Base-by-base conservation (phyloP, 257 asterid genomes). In the Craterostigma plantagineum region DNA sequence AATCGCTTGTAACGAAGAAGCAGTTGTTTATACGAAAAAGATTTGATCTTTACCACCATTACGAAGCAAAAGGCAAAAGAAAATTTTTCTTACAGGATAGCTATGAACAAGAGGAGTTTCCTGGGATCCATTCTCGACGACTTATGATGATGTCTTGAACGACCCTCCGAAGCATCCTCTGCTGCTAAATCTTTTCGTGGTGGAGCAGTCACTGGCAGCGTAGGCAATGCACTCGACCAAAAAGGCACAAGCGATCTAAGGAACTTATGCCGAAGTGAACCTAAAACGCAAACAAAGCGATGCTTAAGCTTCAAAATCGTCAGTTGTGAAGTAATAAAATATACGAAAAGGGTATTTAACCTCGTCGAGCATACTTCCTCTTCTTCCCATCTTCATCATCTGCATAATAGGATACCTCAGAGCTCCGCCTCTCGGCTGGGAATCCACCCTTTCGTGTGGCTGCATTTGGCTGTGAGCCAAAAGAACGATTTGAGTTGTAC, bases 51-150 rank as follows among this genome's bases (percentile, higher is more conserved):
- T 8, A 12, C 11, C 40, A 36, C 12, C 40, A 36, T 36, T 4
- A 10, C 3, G 3, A 12, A 9, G 40, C 3, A 36, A 36, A 36
- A 12, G 40, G 14, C 30, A 16, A 43, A 44, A 33, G 34, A 43
- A 33, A 18, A 39, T 18, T n/a, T 34, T 11, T 35, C 55, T 66
- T 69, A 81, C 94, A 77, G 64, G 73, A 81, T 77, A 39, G 93
- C 95, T 35, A 82, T 70, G 45, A 79, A 30, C 53, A 87, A 72
- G 62, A 87, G 93, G 44, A 87, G 75, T 64, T 79, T 87, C 70
- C 98, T 79, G 7, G 93, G 95, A 67, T 87, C 98, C 83, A 76
- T 70, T 67, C 93, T 74, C 35, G 92, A 76, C 46, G 92, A 57
- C 52, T 50, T 75, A 33, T 65, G 78, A 55, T 87, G 92, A 43